Conservation (phyloP, 345 rosid species). For the Capsella bursapastoris region DNA sequence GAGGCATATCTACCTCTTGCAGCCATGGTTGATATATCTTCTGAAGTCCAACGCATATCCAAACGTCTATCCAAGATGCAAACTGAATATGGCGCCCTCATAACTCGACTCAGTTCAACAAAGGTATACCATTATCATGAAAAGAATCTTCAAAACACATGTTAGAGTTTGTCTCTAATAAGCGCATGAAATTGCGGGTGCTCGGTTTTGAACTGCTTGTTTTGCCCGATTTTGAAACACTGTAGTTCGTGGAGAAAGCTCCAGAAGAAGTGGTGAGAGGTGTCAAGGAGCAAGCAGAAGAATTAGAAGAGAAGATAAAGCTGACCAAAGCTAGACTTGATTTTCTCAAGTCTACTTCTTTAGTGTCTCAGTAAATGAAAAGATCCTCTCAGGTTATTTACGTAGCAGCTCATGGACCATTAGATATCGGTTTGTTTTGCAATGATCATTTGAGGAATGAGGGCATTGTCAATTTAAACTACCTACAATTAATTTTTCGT, state of each 20-base stretch:
- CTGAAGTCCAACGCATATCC: conserved; percentile 88
- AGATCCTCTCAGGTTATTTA: neutral
- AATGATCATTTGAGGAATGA: neutral
- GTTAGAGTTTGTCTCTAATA: neutral
- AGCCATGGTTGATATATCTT: conserved; percentile 89
- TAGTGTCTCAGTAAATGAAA: conserved; percentile 56
- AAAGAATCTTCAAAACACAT: neutral
- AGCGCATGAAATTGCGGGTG: neutral
- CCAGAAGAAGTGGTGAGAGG: conserved; percentile 82
- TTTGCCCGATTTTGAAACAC: neutral
- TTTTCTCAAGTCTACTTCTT: conserved; percentile 71
- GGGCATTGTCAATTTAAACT: neutral
- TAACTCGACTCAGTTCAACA: conserved; percentile 77
- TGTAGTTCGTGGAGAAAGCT: conserved; percentile 84
- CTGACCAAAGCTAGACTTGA: conserved; percentile 78
- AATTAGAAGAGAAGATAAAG: conserved; percentile 85
- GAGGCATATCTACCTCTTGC: conserved; percentile 97
- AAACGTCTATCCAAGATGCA: conserved; percentile 92
- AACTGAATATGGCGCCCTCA: conserved; percentile 72
- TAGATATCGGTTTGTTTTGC: neutral
- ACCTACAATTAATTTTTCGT: neutral
- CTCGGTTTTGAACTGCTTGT: neutral
- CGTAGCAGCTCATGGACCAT: conserved; percentile 24
- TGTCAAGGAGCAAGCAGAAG: conserved; percentile 80
- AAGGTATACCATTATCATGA: conserved; percentile 51